Conservation (phyloP, 805 yeast genomes). For the Wickerhamomyces canadensis region DNA sequence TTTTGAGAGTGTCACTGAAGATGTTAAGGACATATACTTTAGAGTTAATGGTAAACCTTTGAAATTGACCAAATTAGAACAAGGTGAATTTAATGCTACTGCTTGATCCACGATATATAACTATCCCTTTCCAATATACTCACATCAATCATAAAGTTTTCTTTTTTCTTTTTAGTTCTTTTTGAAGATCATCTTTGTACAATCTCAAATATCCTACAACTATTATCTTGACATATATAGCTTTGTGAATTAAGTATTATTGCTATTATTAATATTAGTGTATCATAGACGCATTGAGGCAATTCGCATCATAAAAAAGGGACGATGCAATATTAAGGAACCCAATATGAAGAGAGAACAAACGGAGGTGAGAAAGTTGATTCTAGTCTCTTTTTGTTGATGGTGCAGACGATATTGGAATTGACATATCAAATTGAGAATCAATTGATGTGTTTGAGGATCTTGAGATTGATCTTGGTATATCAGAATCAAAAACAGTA, state of each 20-base stretch:
- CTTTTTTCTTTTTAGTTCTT: no score
- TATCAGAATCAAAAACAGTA: constrained; percentile 27
- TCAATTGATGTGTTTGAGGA: constrained; percentile 31
- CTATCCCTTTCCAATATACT: no score
- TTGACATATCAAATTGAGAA: constrained; percentile 11
- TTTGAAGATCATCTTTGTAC: no score
- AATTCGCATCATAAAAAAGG: no score
- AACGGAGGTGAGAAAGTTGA: background rate
- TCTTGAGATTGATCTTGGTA: constrained; percentile 25
- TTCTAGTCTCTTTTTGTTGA: background rate
- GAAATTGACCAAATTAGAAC: constrained; percentile 29
- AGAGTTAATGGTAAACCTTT: constrained; percentile 91
- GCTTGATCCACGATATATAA: constrained; percentile 7
- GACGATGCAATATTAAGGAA: no score
- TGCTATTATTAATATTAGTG: no score
- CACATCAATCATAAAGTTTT: no score
- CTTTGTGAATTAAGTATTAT: no score
- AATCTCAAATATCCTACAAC: no score
- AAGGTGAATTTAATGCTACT: constrained; percentile 24
- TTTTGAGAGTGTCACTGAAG: constrained; percentile 94
- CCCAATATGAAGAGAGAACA: no score
- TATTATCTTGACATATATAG: no score
- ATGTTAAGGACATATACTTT: constrained; percentile 88
- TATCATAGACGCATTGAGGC: no score
- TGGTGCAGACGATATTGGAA: background rate